phyloP scores from a whole-genome alignment of 495 filamentous ascomycete genomes.

The Penicillium diatomitis region DNA sequence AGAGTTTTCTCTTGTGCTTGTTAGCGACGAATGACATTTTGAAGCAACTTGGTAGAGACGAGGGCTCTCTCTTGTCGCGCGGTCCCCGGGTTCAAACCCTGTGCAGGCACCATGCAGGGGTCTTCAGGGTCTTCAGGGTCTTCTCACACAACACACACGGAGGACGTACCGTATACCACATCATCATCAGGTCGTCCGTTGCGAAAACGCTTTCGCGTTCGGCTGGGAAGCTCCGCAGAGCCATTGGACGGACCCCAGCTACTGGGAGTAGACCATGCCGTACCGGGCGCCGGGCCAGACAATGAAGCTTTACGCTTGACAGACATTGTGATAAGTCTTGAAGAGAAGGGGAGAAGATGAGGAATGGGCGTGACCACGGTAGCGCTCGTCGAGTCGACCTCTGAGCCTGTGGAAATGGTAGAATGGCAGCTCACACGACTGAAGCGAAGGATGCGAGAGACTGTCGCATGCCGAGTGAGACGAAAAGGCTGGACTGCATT shows the following conservation, averaged over 20 bases:
- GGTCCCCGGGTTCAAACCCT: too few species aligned
- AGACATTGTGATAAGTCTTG: conserved; percentile 24
- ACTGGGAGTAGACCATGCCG: conserved; percentile 17
- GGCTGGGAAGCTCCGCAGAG: conserved; percentile 38
- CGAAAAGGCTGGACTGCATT: conserved; percentile 4
- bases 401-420: not conserved
- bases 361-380: too few species aligned
- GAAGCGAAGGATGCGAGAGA: conserved; percentile 2
- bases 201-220: conserved; percentile 44
- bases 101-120: too few species aligned
- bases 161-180: conserved; percentile 35
- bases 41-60: too few species aligned
- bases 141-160: not conserved
- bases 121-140: too few species aligned
- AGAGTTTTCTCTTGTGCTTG: conserved; percentile 34
- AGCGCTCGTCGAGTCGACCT: too few species aligned
- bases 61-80: too few species aligned
- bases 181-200: conserved; percentile 40
- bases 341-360: not conserved
- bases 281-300: conserved; percentile 2
- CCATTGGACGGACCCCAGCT: conserved; percentile 18
- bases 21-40: conserved; percentile 7
- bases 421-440: conserved; percentile 1
- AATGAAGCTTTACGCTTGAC: conserved; percentile 45
- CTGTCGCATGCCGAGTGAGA: conserved; percentile 9